Evolutionary conservation across 2,329 filamentous ascomycete species (phyloP), one percentile per base, ranked within the genome.

Genomic region (Aspergillus sp.): DNA sequence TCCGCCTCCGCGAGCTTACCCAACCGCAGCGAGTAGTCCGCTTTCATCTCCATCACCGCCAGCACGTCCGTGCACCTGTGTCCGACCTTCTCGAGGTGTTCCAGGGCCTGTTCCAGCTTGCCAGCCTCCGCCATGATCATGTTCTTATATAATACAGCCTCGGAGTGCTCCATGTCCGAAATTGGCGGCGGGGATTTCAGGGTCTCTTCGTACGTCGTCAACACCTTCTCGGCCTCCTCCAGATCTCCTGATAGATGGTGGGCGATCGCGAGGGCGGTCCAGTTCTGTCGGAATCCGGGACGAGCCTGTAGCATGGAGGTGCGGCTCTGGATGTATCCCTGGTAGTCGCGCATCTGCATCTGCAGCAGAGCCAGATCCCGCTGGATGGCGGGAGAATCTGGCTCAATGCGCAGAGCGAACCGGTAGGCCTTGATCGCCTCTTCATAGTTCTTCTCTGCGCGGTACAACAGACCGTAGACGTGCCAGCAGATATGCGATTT

Each of bases 401-500:
- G 93, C 67, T 99, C 94, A 54, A 97, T 82, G 69, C 85, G 86
- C 63, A 99, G 78, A 14, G 94, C 94, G 73, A 95, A 96, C 71
- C 95, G 95, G 80, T 99, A 99, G 53, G 94, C 95, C 80, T 97
- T 97, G 77, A 96, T 96, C 9, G 95, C 93, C 76, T 97, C 94
- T 72, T 97, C 94, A 65, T 95, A 97, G 75, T 99, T 97, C 81
- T 97, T 97, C 68, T 89, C 88, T 45, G 90, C 87, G 47, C 93
- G 87, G 76, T 95, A 97, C 47, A 99, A 82, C 61, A 99, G 76
- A 30, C 95, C 94, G 72, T 97, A 99, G 55, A 99, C 94, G 74
- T 99, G 95, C 94, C 94, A 99, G 80, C 92, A 97, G 65, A 99
- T 92, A 75, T 97, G 93, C 65, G 92, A 96, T 78, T 95, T 96